Conservation (phyloP, 495 filamentous ascomycete species). For the Penicillium pancosmium region DNA sequence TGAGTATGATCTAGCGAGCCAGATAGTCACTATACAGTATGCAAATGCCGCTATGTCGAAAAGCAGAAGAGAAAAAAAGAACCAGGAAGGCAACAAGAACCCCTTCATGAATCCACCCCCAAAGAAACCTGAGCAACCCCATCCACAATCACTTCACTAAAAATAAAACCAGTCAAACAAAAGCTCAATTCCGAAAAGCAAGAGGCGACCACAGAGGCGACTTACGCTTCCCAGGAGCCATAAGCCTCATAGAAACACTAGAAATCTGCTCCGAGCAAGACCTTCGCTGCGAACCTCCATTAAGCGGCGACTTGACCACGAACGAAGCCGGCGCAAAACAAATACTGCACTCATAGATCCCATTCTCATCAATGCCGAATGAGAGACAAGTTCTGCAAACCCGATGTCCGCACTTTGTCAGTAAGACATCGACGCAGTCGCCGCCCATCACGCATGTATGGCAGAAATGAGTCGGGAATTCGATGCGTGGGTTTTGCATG, state of each 20-base stretch:
- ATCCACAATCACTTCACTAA: background rate
- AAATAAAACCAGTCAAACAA: background rate
- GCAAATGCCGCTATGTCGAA: background rate
- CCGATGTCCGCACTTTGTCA: slow-evolving; percentile 31
- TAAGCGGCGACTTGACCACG: slow-evolving; percentile 17
- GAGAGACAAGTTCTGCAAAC: slow-evolving; percentile 31
- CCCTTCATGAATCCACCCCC: background rate
- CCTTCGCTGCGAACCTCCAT: background rate
- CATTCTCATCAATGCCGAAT: slow-evolving; percentile 19
- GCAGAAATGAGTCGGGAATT: slow-evolving; percentile 31
- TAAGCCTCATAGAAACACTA: slow-evolving; percentile 4
- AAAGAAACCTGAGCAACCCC: background rate
- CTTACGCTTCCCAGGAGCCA: background rate
- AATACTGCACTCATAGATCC: slow-evolving; percentile 29
- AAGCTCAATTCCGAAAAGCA: background rate
- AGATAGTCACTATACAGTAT: background rate
- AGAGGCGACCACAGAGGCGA: background rate
- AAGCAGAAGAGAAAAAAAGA: background rate
- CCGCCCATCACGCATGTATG: slow-evolving; percentile 30
- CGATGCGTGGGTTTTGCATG: slow-evolving; percentile 13
- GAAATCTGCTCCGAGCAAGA: slow-evolving; percentile 10
- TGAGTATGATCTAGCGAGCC: too few relatives aligned
- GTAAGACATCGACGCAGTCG: slow-evolving; percentile 18
- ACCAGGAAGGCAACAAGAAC: background rate
- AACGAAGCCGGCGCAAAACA: slow-evolving; percentile 24